Conservation (phyloP, 306 rosid genomes). For the Dalbergia cochinchinensis region DNA sequence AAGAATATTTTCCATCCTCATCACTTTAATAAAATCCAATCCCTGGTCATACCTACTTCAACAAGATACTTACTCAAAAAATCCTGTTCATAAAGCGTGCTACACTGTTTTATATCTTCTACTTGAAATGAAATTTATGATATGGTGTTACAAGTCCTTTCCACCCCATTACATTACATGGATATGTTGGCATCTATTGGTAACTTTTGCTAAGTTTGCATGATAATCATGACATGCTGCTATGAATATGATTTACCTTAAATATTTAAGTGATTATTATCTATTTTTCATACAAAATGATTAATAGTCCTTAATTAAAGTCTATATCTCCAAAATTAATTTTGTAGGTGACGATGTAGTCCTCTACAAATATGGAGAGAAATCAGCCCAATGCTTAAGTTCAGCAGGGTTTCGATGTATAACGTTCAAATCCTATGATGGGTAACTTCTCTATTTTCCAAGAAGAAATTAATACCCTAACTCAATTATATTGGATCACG, state of each 20-base stretch:
- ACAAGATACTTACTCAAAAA: too few species aligned
- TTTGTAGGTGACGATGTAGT: slow-evolving; percentile 75
- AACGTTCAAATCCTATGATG: slow-evolving; percentile 82
- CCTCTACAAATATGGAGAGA: slow-evolving; percentile 71
- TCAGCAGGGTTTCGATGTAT: slow-evolving; percentile 83
- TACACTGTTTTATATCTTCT: too few species aligned
- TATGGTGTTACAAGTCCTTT: too few species aligned
- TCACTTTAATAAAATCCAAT: too few species aligned
- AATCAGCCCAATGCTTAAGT: slow-evolving; percentile 70
- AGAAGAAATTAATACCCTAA: too few species aligned
- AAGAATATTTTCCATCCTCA: neutral
- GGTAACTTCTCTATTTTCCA: slow-evolving; percentile 51
- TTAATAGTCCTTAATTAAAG: slow-evolving; percentile 13
- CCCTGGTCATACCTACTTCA: too few species aligned
- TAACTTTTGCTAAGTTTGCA: neutral
- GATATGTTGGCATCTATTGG: neutral
- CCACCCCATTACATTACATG: too few species aligned
- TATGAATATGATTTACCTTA: neutral
- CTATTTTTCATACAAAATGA: too few species aligned
- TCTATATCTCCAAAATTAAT: slow-evolving; percentile 13
- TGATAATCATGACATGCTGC: neutral
- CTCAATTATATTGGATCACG: slow-evolving; percentile 18
- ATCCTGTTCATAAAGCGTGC: too few species aligned
- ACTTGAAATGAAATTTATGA: too few species aligned
- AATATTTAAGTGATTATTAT: neutral